Evolutionary conservation across 257 asterid genomes (phyloP).

Genomic region (Henckelia pumila): DNA sequence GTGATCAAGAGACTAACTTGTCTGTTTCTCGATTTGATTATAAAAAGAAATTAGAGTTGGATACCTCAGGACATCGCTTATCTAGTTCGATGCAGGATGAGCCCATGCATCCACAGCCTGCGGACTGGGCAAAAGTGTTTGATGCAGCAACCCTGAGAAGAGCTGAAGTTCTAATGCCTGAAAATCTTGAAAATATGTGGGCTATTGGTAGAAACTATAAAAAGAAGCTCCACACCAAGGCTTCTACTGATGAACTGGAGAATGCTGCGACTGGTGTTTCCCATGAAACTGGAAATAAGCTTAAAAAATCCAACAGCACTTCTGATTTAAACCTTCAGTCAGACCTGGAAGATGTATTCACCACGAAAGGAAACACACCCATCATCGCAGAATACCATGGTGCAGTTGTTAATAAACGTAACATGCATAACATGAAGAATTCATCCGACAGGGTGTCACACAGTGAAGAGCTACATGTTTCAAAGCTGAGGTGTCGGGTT

Average conservation of each 20-base stretch:
- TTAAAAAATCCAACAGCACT: constrained; percentile 89
- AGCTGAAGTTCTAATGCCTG: constrained; percentile 97
- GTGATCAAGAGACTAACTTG: constrained; percentile 39
- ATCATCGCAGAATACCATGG: constrained; percentile 77
- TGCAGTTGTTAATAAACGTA: constrained; percentile 43
- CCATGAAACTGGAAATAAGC: constrained; percentile 49
- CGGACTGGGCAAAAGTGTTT: constrained; percentile 86
- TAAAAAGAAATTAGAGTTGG: constrained; percentile 38
- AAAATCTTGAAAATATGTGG: constrained; percentile 99
- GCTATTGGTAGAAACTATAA: constrained; percentile 91
- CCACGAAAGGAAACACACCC: constrained; percentile 43
- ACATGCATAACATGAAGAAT: constrained; percentile 42
- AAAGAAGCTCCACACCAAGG: constrained; percentile 62
- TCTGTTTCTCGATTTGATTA: constrained; percentile 38
- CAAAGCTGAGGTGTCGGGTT: constrained; percentile 94
- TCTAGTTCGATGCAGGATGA: constrained; percentile 45
- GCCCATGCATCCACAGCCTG: constrained; percentile 46
- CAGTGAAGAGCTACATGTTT: constrained; percentile 53
- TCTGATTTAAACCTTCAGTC: constrained; percentile 61
- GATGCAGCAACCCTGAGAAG: constrained; percentile 98
- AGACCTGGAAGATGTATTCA: constrained; percentile 41
- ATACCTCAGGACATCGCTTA: constrained; percentile 35
- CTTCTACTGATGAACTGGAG: constrained; percentile 44
- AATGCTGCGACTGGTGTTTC: constrained; percentile 36
- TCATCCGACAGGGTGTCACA: constrained; percentile 61